A percentile compares a stretch with the other conserved stretches of the same genome.
phyloP scores from a whole-genome alignment of 2,329 filamentous ascomycete genomes.

The Akanthomyces uredinophilus region DNA sequence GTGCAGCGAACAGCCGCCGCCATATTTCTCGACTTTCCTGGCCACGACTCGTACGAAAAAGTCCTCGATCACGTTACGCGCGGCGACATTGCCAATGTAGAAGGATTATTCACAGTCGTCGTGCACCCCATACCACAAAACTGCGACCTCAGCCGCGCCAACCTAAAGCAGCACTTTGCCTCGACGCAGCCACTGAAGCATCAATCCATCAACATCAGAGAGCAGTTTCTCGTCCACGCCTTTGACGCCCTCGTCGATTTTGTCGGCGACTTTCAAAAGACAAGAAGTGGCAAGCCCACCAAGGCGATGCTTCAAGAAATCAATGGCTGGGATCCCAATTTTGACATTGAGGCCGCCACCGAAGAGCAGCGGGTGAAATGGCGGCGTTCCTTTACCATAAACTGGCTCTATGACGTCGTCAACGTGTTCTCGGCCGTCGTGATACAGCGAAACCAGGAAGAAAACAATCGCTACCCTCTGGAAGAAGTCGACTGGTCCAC shows the following conservation, averaged over 20 bases:
- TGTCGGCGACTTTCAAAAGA: constrained; percentile 39
- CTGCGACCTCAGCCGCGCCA: not conserved
- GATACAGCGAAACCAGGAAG: constrained; percentile 31
- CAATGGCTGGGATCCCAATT: constrained; percentile 35
- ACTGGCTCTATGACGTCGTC: constrained; percentile 48
- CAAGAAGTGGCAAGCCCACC: constrained; percentile 40
- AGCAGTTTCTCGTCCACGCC: constrained; percentile 38
- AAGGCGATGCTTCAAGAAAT: constrained; percentile 36
- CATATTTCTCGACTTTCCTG: constrained; percentile 43
- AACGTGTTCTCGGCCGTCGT: constrained; percentile 39
- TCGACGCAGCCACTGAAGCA: not conserved
- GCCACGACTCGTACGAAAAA: constrained; percentile 37
- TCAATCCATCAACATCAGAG: constrained; percentile 27
- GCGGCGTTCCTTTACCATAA: constrained; percentile 45
- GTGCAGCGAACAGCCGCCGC: constrained; percentile 31
- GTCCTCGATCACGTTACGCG: constrained; percentile 37
- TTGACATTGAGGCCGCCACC: constrained; percentile 34
- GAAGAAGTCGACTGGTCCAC: constrained; percentile 39
- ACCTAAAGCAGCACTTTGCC: not conserved
- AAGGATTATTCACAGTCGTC: constrained; percentile 22
- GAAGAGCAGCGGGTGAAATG: constrained; percentile 37
- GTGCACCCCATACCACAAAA: constrained; percentile 5
- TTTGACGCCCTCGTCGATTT: constrained; percentile 42
- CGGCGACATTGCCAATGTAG: constrained; percentile 29
- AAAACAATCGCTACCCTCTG: constrained; percentile 28